Percentiles rank a stretch among this genome's conserved stretches.
phyloP scores from a whole-genome alignment of 108 stramenopile species.

The Skeletonema marinoi region DNA sequence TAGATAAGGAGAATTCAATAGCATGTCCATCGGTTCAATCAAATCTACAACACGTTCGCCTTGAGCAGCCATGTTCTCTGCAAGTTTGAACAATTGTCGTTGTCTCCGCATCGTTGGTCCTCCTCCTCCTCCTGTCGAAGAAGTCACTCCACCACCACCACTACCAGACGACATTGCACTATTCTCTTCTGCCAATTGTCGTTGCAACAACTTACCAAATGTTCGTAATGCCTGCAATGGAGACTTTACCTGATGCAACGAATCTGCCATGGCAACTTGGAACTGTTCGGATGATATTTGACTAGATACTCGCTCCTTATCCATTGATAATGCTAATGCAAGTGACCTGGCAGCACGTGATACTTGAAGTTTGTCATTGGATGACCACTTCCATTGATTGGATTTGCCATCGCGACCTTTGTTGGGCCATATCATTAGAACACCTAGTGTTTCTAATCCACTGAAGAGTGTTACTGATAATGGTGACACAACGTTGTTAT shows the following conservation, averaged over 20 bases:
- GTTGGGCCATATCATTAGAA: constrained; percentile 25
- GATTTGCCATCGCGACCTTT: constrained; percentile 4
- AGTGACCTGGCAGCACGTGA: constrained; percentile 75
- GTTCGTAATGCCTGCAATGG: constrained; percentile 86
- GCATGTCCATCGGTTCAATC: constrained; percentile 74
- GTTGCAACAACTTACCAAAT: constrained; percentile 80
- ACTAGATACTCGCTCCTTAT: constrained; percentile 59
- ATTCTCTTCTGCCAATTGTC: constrained; percentile 61
- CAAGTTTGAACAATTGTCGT: constrained; percentile 62
- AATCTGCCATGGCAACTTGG: constrained; percentile 66
- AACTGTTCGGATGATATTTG: constrained; percentile 57
- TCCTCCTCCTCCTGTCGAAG: not conserved
- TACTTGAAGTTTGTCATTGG: constrained; percentile 68
- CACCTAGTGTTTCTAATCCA: constrained; percentile 84
- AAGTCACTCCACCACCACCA: constrained; percentile 10
- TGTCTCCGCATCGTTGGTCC: constrained; percentile 33
- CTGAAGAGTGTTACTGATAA: constrained; percentile 80
- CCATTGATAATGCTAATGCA: constrained; percentile 82
- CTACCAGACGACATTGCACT: not conserved
- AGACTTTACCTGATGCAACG: constrained; percentile 89
- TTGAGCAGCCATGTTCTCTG: constrained; percentile 78
- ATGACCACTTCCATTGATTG: constrained; percentile 54
- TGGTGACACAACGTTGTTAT: constrained; percentile 8
- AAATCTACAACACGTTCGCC: constrained; percentile 83
- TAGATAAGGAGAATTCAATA: constrained; percentile 14